Evolutionary conservation across 129 eudicot species (phyloP).

Genomic region (Tagetes erecta): DNA sequence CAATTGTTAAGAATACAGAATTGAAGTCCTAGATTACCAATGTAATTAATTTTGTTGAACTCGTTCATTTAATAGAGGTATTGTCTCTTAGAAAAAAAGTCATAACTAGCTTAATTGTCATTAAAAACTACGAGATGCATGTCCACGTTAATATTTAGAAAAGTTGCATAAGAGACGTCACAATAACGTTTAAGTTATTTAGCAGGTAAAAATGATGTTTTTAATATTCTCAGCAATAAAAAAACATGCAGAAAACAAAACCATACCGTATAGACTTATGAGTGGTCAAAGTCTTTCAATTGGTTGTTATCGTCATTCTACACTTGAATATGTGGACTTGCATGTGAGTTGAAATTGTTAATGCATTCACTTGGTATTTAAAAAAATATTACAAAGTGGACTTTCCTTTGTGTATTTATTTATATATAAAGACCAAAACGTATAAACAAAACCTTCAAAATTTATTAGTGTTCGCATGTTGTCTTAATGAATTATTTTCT

Average conservation of each 20-base stretch:
- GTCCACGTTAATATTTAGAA: not conserved
- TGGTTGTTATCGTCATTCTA: slow-evolving; percentile 37
- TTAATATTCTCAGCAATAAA: not conserved
- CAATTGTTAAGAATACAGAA: no score
- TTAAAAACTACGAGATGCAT: no score
- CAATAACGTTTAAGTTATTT: not conserved
- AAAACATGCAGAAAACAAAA: not conserved
- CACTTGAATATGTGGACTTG: slow-evolving; percentile 38
- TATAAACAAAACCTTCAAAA: not conserved
- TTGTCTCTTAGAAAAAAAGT: no score
- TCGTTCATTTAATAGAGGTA: no score
- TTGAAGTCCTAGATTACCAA: no score
- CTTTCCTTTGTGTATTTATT: not conserved
- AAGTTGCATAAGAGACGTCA: not conserved
- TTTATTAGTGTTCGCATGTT: no score
- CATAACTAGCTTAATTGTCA: no score
- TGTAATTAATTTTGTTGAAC: no score
- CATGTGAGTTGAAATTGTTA: slow-evolving; percentile 16
- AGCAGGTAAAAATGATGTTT: not conserved
- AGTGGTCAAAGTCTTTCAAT: slow-evolving; percentile 30
- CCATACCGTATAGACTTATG: not conserved
- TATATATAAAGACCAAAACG: not conserved
- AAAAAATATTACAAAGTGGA: not conserved
- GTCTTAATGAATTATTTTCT: no score
- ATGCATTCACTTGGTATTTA: not conserved